Base-by-base conservation (phyloP, 345 rosid species). In the Populus simonii region DNA sequence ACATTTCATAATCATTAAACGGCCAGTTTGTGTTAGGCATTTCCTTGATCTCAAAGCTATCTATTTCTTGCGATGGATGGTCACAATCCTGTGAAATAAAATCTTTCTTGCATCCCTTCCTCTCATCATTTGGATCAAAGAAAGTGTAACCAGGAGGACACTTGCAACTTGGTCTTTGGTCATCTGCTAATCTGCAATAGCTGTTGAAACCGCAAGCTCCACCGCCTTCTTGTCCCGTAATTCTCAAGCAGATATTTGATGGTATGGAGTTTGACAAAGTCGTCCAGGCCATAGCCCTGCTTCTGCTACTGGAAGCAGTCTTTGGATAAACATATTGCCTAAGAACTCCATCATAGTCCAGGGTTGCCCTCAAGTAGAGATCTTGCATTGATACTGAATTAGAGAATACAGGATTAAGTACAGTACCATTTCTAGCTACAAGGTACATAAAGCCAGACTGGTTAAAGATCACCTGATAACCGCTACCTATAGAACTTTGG, bases 181-280 rank as follows among this genome's bases (percentile, higher is more conserved):
- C 79, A 3, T 65, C 74, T 57, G 79, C 82, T 9, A 86, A 22
- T 17, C 2, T 49, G 74, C 97, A 93, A 66, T 83, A 83, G 79
- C 83, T 89, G 69, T 90, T 90, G 84, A 57, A 85, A 38, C 94
- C 97, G 63, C 96, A 93, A 9, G 89, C 88, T 49, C 86, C 87
- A 29, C 79, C 61, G 9, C 93, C 90, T 3, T 47, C 22, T 0
- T n/a, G 45, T 65, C 16, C 67, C 6, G 0, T 3, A 10, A 88
- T 61, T 1, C 25, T 20, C 12, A 4, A 2, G 81, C 93, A 90
- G 6, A 88, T 82, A 75, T 93, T 79, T 66, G 76, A 27, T 1
- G 93, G 91, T 61, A 66, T 27, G 38, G 62, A 69, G 5, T 39
- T 39, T 39, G 77, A 55, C 53, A 73, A 8, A 18, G 22, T 35